Evolutionary conservation across 257 asterid genomes (phyloP), one percentile per base, ranked within the genome.

Genomic region (Craterostigma plantagineum): DNA sequence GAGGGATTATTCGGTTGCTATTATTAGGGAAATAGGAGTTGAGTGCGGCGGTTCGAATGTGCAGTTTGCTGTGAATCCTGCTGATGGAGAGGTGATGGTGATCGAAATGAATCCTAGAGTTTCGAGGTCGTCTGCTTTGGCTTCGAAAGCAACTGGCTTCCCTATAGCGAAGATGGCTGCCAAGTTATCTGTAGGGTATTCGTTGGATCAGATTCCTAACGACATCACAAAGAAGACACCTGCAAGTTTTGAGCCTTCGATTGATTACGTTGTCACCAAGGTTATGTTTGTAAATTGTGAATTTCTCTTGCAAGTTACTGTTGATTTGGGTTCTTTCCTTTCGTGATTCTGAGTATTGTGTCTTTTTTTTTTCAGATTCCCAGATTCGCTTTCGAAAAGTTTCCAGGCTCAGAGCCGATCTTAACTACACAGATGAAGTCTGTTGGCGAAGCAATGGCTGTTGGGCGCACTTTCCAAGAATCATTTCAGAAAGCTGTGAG

Each of bases 161-260:
- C 99, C 99, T 3, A 90, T 90, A 44, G 99, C 99, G n/a, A 90
- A 90, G 63, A 90, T 90, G 80, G 96, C 99, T 52, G 99, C 99
- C 23, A 90, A 83, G 69, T 57, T 90, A 49, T 90, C 99, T 0
- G 94, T 90, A 38, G 99, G 99, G 17, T 90, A 83, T 59, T 44
- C 99, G 0, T 55, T 90, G 81, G 96, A 90, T 69, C 92, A 83
- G 65, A 90, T 90, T 57, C 99, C 96, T 48, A 90, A 90, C 61
- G 99, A 90, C 47, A 80, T 90, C 73, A 90, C 99, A 3, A 80
- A 66, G 77, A 83, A 90, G 62, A 90, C 96, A 1, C 99, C 99
- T 13, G 99, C 99, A 50, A 90, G 99, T 71, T 83, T 83, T 60
- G 99, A 90, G 69, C 99, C 96, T 54, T 90, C 92, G 46, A 83